phyloP scores from a whole-genome alignment of 306 rosid species.

The Crotalaria pallida region DNA sequence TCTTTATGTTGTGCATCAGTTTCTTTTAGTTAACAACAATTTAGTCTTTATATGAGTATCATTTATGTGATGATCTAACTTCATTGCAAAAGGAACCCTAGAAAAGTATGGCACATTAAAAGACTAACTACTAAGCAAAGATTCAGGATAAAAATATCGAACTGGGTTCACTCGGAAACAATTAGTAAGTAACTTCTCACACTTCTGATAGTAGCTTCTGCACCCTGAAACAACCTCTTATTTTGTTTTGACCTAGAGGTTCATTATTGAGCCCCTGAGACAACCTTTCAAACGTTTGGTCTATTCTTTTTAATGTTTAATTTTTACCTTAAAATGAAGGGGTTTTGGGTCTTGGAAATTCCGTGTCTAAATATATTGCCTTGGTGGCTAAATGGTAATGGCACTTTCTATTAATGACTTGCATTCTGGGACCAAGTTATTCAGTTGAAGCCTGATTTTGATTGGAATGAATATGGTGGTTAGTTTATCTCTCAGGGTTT shows the following conservation, averaged over 20 bases:
- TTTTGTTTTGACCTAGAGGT: not conserved
- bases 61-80: constrained; percentile 3
- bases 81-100: not conserved
- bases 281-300: not conserved
- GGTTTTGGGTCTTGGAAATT: not conserved
- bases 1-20: constrained; percentile 18
- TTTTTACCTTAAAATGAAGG: not conserved
- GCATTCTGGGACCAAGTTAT: not conserved
- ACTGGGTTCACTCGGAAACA: not conserved
- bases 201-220: not conserved
- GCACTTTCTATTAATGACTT: not conserved
- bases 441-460: constrained; percentile 1
- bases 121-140: not conserved
- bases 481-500: not conserved
- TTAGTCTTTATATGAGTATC: not conserved
- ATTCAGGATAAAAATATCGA: not conserved
- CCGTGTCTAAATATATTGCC: not conserved
- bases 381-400: not conserved
- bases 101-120: not conserved
- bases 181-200: not conserved
- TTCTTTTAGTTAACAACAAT: not conserved
- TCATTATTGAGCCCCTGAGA: not conserved
- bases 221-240: not conserved
- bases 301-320: not conserved
- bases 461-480: not conserved